These are phyloP conservation scores for Byssochlamys sp. DNA, from an alignment of 2,329 filamentous ascomycete genomes.

Conservation along the genomic window DNA sequence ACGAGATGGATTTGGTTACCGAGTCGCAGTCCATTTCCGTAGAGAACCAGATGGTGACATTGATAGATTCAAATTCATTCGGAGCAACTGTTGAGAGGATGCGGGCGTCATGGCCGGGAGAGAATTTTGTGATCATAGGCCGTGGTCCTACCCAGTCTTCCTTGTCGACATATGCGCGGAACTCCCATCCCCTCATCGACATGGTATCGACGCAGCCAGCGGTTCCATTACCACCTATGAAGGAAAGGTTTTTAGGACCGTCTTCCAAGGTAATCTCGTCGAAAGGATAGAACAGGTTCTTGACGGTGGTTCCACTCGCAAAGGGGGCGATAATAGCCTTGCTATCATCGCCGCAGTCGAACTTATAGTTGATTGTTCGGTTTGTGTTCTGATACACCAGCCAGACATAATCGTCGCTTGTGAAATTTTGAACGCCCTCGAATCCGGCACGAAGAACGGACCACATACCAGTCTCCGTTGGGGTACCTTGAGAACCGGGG, in stretches of 20 bases:
- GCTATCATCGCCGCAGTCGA: constrained; percentile 45
- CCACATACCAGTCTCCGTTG: constrained; percentile 53
- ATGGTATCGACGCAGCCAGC: constrained; percentile 50
- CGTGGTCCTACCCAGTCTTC: constrained; percentile 41
- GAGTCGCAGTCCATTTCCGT: constrained; percentile 52
- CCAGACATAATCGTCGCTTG: constrained; percentile 39
- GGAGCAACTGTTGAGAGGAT: constrained; percentile 40
- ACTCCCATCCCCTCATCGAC: constrained; percentile 48
- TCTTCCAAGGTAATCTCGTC: constrained; percentile 45
- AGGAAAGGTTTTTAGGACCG: constrained; percentile 38
- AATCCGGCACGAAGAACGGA: constrained; percentile 47
- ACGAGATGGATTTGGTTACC: constrained; percentile 40
- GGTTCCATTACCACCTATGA: constrained; percentile 37
- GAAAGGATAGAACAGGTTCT: constrained; percentile 55
- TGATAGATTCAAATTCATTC: constrained; percentile 35
- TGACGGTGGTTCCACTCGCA: constrained; percentile 44
- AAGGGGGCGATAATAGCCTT: constrained; percentile 50
- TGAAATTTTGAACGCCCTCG: constrained; percentile 44
- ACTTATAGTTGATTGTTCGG: constrained; percentile 44
- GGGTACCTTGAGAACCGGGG: constrained; percentile 43
- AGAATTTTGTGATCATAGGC: constrained; percentile 52
- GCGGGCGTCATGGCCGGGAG: constrained; percentile 52
- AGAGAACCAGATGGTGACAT: constrained; percentile 51
- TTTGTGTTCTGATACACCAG: constrained; percentile 39
- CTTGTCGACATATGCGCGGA: constrained; percentile 50